Conservation (phyloP, 2,329 filamentous ascomycete species). For the Capronia epimyces region DNA sequence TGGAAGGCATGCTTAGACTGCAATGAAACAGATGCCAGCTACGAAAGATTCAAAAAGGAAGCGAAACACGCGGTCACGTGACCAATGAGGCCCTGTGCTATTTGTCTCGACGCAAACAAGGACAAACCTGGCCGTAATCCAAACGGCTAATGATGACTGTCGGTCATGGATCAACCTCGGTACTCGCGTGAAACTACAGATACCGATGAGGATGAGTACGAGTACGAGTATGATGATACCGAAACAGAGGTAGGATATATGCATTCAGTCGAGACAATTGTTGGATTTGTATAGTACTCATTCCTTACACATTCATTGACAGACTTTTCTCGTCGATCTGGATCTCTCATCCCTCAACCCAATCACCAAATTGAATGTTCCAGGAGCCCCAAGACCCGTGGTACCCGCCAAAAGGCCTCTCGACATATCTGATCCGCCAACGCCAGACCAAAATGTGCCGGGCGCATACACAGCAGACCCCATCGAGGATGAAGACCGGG, state of each 20-base stretch:
- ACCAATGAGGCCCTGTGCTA: neutral
- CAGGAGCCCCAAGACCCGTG: constrained; percentile 5
- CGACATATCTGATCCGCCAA: constrained; percentile 6
- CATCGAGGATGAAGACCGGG: constrained; percentile 1
- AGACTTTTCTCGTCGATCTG: constrained; percentile 57
- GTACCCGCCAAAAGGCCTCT: constrained; percentile 15
- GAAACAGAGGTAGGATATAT: constrained; percentile 47
- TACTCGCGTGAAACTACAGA: constrained; percentile 33
- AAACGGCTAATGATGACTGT: neutral
- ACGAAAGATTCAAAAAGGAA: no score
- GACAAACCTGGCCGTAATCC: no score
- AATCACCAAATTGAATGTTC: constrained; percentile 30
- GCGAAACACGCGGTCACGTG: neutral
- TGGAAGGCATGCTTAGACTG: no score
- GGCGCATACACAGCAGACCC: neutral
- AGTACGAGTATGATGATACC: constrained; percentile 55
- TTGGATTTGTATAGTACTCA: constrained; percentile 2
- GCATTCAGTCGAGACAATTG: neutral
- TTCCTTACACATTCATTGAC: constrained; percentile 7
- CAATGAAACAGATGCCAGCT: no score
- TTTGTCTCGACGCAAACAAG: no score
- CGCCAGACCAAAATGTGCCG: constrained; percentile 16
- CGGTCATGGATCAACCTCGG: constrained; percentile 15
- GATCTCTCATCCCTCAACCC: constrained; percentile 49
- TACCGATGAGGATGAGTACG: constrained; percentile 54